Evolutionary conservation across 805 yeast genomes (phyloP).

Genomic region (Wickerhamomyces queroliae): DNA sequence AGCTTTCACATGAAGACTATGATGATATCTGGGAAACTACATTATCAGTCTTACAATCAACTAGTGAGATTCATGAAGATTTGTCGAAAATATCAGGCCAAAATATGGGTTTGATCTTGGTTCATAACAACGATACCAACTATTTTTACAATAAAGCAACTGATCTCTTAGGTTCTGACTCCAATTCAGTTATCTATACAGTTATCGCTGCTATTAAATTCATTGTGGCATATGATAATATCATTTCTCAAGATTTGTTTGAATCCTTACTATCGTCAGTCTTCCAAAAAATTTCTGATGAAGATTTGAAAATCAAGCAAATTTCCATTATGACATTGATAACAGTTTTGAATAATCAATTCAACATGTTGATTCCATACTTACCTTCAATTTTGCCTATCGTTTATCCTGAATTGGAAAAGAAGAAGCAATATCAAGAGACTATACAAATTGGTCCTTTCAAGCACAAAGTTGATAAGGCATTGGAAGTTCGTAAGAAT

Average conservation of each 20-base stretch:
- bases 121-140: constrained; percentile 24
- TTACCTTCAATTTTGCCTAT: constrained; percentile 42
- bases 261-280: constrained; percentile 17
- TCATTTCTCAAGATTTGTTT: constrained; percentile 16
- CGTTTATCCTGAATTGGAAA: constrained; percentile 47
- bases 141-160: constrained; percentile 22
- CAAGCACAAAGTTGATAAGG: constrained; percentile 76
- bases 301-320: constrained; percentile 50
- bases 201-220: constrained; percentile 32
- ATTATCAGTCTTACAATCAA: constrained; percentile 7
- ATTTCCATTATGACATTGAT: constrained; percentile 54
- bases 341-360: constrained; percentile 53
- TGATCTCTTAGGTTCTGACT: constrained; percentile 12
- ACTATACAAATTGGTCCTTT: constrained; percentile 81
- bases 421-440: constrained; percentile 53
- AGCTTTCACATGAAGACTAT: constrained; percentile 17
- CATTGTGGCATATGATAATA: constrained; percentile 26
- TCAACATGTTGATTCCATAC: constrained; percentile 38
- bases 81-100: constrained; percentile 18
- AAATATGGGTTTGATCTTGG: constrained; percentile 21
- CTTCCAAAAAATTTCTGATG: constrained; percentile 24
- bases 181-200: constrained; percentile 18
- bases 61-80: constrained; percentile 17
- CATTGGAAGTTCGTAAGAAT: constrained; percentile 65
- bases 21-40: constrained; percentile 23